A percentile compares a stretch with the other conserved stretches of the same genome.
Conservation (phyloP, 73 alveolate genomes). For the Stentor roeselii region DNA sequence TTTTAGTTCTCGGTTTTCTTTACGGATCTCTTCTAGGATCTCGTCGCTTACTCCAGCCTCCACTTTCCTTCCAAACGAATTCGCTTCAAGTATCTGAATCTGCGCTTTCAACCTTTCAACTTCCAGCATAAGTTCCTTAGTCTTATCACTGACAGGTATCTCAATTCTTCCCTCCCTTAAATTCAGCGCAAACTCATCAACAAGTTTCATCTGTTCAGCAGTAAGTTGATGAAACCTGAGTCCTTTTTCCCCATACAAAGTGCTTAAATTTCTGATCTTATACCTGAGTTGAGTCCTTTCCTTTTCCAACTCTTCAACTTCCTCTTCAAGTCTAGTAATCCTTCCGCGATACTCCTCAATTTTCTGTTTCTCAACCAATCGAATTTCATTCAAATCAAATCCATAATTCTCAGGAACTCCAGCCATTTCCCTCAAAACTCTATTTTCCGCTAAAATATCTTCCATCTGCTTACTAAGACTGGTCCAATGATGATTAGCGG, state of each 20-base stretch:
- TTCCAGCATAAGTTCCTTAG: constrained; percentile 41
- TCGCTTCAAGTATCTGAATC: constrained; percentile 43
- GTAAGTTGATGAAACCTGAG: constrained; percentile 43
- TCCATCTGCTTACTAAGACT: constrained; percentile 69
- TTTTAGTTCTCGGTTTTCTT: constrained; percentile 18
- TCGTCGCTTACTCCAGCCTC: constrained; percentile 8
- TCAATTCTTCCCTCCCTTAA: constrained; percentile 46
- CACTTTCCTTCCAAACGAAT: constrained; percentile 34
- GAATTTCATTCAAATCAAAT: constrained; percentile 77
- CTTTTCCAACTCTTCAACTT: constrained; percentile 87
- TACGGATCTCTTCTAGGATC: constrained; percentile 27
- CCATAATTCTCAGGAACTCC: constrained; percentile 95
- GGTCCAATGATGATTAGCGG: constrained; percentile 41
- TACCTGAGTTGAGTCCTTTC: constrained; percentile 89
- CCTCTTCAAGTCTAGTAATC: constrained; percentile 87
- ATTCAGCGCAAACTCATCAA: constrained; percentile 43
- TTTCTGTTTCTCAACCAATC: constrained; percentile 81
- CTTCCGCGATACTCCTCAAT: constrained; percentile 93
- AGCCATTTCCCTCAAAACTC: constrained; percentile 88
- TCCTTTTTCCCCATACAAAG: constrained; percentile 27
- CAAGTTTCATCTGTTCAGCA: constrained; percentile 38
- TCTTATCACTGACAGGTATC: constrained; percentile 26
- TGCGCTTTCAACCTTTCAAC: constrained; percentile 51
- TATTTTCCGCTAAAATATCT: constrained; percentile 86
- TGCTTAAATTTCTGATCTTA: constrained; percentile 42